These are phyloP conservation scores for Colletotrichum caudatum DNA, from an alignment of 2,329 filamentous ascomycete species.

Conservation along the genomic window DNA sequence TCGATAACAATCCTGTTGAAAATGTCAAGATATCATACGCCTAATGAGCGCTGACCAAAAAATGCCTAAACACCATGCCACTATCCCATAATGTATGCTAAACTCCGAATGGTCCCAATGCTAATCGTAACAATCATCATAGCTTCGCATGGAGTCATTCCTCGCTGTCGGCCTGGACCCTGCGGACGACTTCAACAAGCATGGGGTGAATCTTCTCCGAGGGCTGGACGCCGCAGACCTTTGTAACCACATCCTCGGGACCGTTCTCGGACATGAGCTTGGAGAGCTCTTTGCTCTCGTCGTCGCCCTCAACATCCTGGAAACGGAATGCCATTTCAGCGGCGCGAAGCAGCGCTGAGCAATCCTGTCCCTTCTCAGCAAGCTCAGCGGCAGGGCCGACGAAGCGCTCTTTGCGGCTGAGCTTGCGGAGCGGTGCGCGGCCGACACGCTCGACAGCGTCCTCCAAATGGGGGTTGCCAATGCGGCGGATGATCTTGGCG, in stretches of 20 bases:
- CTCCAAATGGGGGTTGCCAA: conserved; percentile 92
- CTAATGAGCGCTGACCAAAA: background rate
- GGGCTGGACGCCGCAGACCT: conserved; percentile 84
- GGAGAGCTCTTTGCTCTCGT: conserved; percentile 87
- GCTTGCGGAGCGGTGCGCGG: conserved; percentile 92
- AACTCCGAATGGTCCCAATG: conserved; percentile 19
- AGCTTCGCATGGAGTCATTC: conserved; percentile 53
- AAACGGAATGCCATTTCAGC: conserved; percentile 95
- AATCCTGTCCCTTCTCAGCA: conserved; percentile 81
- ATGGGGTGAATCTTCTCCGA: conserved; percentile 81
- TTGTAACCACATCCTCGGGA: conserved; percentile 79
- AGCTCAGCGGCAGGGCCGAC: conserved; percentile 91
- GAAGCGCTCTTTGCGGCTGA: conserved; percentile 95
- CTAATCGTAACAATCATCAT: conserved; percentile 31
- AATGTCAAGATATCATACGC: background rate
- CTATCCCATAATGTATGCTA: conserved; percentile 34
- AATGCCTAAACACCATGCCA: conserved; percentile 19
- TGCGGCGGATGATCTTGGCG: conserved; percentile 90
- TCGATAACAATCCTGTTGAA: background rate
- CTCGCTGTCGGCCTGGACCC: conserved; percentile 78
- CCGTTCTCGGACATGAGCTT: conserved; percentile 83
- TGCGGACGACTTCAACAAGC: conserved; percentile 82
- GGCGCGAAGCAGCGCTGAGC: conserved; percentile 80
- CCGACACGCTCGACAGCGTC: conserved; percentile 96
- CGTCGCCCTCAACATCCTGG: conserved; percentile 92